Evolutionary conservation across 768 basidiomycete species (phyloP).

Genomic region (Leccinum obscurum): DNA sequence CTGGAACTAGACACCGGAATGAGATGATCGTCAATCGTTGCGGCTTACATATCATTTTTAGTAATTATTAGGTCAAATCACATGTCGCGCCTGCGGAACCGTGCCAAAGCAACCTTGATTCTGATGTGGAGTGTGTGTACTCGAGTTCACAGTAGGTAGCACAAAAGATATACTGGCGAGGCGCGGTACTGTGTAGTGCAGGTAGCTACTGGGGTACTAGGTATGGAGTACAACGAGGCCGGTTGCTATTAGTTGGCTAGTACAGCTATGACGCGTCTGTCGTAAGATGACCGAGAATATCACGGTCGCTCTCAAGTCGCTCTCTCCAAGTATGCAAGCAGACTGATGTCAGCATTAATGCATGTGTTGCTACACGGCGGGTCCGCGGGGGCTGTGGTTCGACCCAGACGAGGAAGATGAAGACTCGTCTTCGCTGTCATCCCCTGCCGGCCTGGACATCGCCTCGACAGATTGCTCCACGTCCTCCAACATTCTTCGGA

Average conservation of each 20-base stretch:
- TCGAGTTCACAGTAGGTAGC: neutral
- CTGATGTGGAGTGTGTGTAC: neutral
- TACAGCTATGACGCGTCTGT: neutral
- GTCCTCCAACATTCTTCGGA: slow-evolving; percentile 26
- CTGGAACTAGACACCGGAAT: slow-evolving; percentile 27
- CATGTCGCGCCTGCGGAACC: neutral
- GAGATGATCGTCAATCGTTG: no score
- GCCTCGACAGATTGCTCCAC: slow-evolving; percentile 15
- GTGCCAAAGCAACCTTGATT: neutral
- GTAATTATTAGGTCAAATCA: neutral
- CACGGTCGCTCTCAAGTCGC: neutral
- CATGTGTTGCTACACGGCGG: neutral
- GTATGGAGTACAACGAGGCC: neutral
- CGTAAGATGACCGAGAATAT: neutral
- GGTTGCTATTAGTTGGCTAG: neutral
- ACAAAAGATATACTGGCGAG: neutral
- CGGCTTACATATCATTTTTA: neutral
- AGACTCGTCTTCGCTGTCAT: slow-evolving; percentile 1
- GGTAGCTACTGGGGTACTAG: neutral
- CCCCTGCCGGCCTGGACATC: slow-evolving; percentile 12
- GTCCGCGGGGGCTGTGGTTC: no score
- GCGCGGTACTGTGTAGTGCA: neutral
- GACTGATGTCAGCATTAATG: neutral
- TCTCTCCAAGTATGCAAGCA: neutral
- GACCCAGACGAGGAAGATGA: slow-evolving; percentile 7